These are phyloP conservation scores for Malus domestica DNA, from an alignment of 306 rosid species.

Conservation along the genomic window DNA sequence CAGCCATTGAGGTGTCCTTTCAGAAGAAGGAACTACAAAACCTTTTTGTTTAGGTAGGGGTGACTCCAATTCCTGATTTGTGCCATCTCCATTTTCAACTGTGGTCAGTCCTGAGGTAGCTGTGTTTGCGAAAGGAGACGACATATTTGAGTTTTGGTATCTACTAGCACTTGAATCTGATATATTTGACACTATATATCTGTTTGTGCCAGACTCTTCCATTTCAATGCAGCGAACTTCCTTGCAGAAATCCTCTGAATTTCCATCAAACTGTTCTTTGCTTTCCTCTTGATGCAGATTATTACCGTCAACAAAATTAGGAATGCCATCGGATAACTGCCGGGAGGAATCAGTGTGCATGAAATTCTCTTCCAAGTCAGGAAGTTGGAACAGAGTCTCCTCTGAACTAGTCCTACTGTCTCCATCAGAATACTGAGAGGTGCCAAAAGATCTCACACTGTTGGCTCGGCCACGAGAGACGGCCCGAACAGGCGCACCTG, in stretches of 20 bases:
- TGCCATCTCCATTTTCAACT: slow-evolving; percentile 32
- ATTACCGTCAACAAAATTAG: slow-evolving; percentile 24
- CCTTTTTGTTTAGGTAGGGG: slow-evolving; percentile 22
- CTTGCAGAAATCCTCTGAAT: slow-evolving; percentile 53
- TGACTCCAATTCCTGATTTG: slow-evolving; percentile 27
- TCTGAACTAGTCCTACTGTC: slow-evolving; percentile 60
- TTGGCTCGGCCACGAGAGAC: slow-evolving; percentile 25
- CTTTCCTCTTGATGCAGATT: slow-evolving; percentile 29
- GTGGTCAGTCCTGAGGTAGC: slow-evolving; percentile 27
- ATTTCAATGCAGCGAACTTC: slow-evolving; percentile 78
- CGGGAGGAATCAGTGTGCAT: slow-evolving; percentile 36
- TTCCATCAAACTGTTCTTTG: slow-evolving; percentile 47
- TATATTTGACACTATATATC: slow-evolving; percentile 26
- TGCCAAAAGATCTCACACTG: slow-evolving; percentile 55
- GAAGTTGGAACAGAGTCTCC: slow-evolving; percentile 56
- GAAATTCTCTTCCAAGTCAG: slow-evolving; percentile 53
- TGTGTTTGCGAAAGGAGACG: slow-evolving; percentile 46
- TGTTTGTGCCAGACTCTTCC: slow-evolving; percentile 35
- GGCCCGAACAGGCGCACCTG: slow-evolving; percentile 24
- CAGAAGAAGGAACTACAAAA: slow-evolving; percentile 41
- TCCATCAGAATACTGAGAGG: slow-evolving; percentile 69
- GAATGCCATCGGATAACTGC: slow-evolving; percentile 23
- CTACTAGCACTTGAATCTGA: slow-evolving; percentile 37
- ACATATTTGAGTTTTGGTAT: slow-evolving; percentile 35
- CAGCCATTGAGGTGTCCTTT: slow-evolving; percentile 36